Conservation (phyloP, 352 stramenopile genomes). For the Globisporangium nunn region DNA sequence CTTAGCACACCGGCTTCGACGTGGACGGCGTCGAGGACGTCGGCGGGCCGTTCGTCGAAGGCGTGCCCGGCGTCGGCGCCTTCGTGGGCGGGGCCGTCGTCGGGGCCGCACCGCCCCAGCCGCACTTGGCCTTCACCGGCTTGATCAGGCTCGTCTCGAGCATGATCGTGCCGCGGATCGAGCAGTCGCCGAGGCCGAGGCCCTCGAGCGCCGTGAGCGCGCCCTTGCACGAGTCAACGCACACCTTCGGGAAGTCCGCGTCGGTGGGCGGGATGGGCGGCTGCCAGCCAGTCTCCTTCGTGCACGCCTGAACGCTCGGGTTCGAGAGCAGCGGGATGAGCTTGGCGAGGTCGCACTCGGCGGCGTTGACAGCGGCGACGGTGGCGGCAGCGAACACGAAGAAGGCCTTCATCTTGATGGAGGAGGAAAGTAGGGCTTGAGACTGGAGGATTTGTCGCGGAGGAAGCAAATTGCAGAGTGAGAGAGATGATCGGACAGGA, state of each 20-base stretch:
- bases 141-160: neutral
- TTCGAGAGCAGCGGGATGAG: neutral
- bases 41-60: neutral
- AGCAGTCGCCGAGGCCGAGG: neutral
- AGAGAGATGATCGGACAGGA: neutral
- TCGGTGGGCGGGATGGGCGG: neutral
- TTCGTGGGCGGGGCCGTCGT: neutral
- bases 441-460: slow-evolving; percentile 20
- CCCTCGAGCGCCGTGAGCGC: neutral
- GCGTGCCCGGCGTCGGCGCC: neutral
- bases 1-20: slow-evolving; percentile 6
- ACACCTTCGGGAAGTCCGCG: neutral
- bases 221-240: neutral
- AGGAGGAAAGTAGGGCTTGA: neutral
- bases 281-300: neutral
- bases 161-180: neutral
- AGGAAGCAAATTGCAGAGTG: slow-evolving; percentile 28
- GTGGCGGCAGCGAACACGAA: slow-evolving; percentile 3
- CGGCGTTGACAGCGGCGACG: slow-evolving; percentile 4
- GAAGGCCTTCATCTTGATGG: slow-evolving; percentile 11
- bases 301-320: neutral
- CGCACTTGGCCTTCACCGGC: neutral
- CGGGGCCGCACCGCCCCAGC: neutral
- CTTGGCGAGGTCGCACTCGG: neutral
- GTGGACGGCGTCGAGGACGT: neutral